A percentile compares a stretch with the other conserved stretches of the same genome.
These are phyloP conservation scores for Nicotiana tabacum DNA, from an alignment of 257 asterid genomes.

Conservation along the genomic window DNA sequence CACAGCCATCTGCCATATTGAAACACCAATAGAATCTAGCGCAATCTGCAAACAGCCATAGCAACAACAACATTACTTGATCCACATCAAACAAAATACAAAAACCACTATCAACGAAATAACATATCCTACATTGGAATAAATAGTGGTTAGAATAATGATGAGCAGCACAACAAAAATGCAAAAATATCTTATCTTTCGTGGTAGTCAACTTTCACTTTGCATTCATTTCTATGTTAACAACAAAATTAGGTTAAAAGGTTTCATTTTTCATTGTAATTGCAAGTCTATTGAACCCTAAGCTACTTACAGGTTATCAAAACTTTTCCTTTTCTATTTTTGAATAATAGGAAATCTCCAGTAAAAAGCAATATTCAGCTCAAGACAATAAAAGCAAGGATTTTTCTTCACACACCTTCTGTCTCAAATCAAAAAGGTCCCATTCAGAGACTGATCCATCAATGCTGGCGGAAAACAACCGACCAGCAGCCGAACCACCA, in stretches of 20 bases:
- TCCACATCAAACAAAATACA: background rate
- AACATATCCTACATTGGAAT: background rate
- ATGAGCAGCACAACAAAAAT: background rate
- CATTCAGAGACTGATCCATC: constrained; percentile 91
- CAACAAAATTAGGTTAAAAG: background rate
- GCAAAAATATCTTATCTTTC: background rate
- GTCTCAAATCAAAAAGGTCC: constrained; percentile 72
- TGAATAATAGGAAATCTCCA: background rate
- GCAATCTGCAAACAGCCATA: constrained; percentile 49
- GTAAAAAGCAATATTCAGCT: background rate
- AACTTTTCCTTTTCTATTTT: background rate
- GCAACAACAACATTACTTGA: constrained; percentile 10
- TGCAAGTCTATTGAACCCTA: background rate
- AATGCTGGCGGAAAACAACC: constrained; percentile 74
- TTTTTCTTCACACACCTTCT: constrained; percentile 46
- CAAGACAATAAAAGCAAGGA: background rate
- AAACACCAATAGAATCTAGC: constrained; percentile 63
- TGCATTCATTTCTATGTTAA: background rate
- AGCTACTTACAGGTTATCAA: background rate
- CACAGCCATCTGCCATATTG: constrained; percentile 93
- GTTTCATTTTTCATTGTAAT: background rate
- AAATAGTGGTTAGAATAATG: background rate
- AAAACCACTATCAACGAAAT: background rate
- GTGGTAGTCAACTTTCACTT: background rate
- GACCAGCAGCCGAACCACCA: constrained; percentile 40